A percentile compares a stretch with the other conserved stretches of the same genome.
Evolutionary conservation across 768 basidiomycete genomes (phyloP).

Genomic region (Cystobasidium ongulense): DNA sequence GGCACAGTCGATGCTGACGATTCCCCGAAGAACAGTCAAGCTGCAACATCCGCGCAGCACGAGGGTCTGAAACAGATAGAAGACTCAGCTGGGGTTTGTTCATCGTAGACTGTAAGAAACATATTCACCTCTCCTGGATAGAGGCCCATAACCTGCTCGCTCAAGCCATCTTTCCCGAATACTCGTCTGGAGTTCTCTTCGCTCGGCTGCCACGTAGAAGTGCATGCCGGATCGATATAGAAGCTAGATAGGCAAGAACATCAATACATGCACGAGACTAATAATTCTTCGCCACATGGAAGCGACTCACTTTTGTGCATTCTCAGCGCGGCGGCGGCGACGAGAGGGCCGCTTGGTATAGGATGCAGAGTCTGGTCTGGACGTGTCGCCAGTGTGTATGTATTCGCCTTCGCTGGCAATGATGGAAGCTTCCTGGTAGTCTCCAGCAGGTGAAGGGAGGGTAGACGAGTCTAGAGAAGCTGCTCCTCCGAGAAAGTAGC

Average conservation of each 20-base stretch:
- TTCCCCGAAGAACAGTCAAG: background rate
- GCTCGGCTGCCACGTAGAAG: slow-evolving; percentile 7
- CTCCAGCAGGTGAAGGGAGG: background rate
- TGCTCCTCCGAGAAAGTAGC: background rate
- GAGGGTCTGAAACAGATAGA: background rate
- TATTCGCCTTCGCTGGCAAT: background rate
- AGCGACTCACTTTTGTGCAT: background rate
- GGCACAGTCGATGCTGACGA: background rate
- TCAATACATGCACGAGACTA: background rate
- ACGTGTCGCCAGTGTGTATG: background rate
- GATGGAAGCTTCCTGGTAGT: background rate
- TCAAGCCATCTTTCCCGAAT: background rate
- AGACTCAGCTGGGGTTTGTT: background rate
- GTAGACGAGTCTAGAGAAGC: background rate
- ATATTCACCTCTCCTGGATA: slow-evolving; percentile 4
- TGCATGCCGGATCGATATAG: slow-evolving; percentile 13
- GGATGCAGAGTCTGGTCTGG: background rate
- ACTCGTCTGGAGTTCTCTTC: background rate
- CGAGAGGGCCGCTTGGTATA: background rate
- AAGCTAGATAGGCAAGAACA: background rate
- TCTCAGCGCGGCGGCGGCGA: background rate
- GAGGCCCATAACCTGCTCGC: background rate
- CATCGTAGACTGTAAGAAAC: background rate
- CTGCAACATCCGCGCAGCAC: background rate
- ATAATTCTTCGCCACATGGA: too few relatives aligned